Percentiles rank a stretch among this genome's conserved stretches.
These are phyloP conservation scores for Pestalotiopsis sp. DNA, from an alignment of 2,329 filamentous ascomycete species.

Conservation along the genomic window DNA sequence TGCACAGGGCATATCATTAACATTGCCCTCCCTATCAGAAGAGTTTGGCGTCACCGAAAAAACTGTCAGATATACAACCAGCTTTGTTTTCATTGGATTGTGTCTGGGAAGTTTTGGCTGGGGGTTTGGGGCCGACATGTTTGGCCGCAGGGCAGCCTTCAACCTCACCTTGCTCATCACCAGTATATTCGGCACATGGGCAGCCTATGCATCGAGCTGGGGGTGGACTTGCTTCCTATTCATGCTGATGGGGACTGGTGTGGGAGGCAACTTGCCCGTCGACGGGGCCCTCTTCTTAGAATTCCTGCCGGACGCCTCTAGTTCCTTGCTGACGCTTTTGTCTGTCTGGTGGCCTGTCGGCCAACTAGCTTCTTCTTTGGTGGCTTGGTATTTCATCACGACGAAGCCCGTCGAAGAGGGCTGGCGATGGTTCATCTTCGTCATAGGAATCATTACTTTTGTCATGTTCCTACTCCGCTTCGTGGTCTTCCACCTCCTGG, in stretches of 20 bases:
- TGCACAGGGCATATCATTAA: constrained; percentile 71
- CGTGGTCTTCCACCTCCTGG: constrained; percentile 79
- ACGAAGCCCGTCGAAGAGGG: constrained; percentile 70
- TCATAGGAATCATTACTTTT: constrained; percentile 73
- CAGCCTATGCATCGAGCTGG: constrained; percentile 72
- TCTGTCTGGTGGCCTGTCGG: constrained; percentile 88
- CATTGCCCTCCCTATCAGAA: constrained; percentile 71
- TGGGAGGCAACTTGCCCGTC: constrained; percentile 77
- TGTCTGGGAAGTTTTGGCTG: constrained; percentile 79
- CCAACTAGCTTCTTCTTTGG: constrained; percentile 70
- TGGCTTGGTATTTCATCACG: constrained; percentile 78
- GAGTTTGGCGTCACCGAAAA: constrained; percentile 74
- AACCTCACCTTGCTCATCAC: constrained; percentile 78
- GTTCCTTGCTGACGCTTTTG: constrained; percentile 75
- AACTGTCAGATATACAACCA: constrained; percentile 78
- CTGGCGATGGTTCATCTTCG: constrained; percentile 75
- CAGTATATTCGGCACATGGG: constrained; percentile 71
- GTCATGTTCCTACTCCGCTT: constrained; percentile 79
- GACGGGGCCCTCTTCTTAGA: constrained; percentile 84
- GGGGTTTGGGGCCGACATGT: constrained; percentile 77
- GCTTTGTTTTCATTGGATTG: constrained; percentile 74
- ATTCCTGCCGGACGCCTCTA: constrained; percentile 76
- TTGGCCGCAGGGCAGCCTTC: constrained; percentile 80
- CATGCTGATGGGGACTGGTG: constrained; percentile 66
- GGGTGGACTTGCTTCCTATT: constrained; percentile 62